Evolutionary conservation across 2,329 filamentous ascomycete species (phyloP), one percentile per base, ranked within the genome.

Genomic region (Clarireedia hainanense): DNA sequence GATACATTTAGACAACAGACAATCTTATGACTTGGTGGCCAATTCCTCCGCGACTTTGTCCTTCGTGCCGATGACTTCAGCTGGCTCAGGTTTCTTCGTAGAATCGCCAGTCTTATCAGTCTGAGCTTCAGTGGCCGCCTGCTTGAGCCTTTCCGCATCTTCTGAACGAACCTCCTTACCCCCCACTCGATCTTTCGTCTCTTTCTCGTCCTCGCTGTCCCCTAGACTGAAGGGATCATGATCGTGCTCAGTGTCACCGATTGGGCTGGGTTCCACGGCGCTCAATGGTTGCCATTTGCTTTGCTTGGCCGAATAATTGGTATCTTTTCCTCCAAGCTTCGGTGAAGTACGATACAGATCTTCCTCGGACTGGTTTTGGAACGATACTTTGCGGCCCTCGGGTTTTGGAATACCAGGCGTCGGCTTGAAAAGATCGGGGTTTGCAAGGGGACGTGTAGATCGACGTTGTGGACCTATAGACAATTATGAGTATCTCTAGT

Each of bases 241-340:
- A 6, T 55, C 52, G 65, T 96, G 92, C 64, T 97, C 91, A 17
- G 81, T 79, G 64, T 97, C 90, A 20, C 81, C 80, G 59, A 96
- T 87, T 14, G 92, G 91, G 60, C 82, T 86, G 1, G 91, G 90
- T 61, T 95, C 89, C 14, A 96, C 84, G 0, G 86, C 80, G 12
- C 91, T 90, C 64, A 99, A 75, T 9, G 94, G 92, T 72, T 99
- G 92, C 94, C 94, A 99, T 75, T 99, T 99, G 80, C 91, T 96
- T 47, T 81, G 73, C 74, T 91, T 94, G 62, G 75, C 73, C n/a
- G 75, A 70, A 24, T 73, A 67, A 30, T 70, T 66, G 58, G 63
- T 72, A 68, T 77, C 82, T 71, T 78, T 83, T 62, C 75, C 75
- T 27, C 72, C 77, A 52, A 74, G 73, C 69, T 69, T 77, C 34